These are phyloP conservation scores for Mycena filopes DNA, from an alignment of 768 basidiomycete species.

Conservation along the genomic window DNA sequence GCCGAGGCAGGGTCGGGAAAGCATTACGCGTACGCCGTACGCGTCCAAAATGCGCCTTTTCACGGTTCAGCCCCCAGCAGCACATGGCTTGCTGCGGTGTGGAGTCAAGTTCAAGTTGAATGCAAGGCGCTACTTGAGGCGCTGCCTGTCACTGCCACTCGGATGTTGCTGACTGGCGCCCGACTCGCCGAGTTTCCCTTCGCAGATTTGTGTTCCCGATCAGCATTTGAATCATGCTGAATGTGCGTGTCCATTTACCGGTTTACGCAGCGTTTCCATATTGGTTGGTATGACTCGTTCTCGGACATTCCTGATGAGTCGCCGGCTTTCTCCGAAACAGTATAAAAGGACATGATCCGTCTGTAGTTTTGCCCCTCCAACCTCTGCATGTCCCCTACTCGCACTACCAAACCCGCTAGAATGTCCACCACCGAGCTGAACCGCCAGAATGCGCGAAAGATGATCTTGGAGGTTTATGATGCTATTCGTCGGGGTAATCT, in stretches of 20 bases:
- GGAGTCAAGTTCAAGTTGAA: conserved; percentile 4
- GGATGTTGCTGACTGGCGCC: conserved; percentile 16
- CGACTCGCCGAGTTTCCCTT: conserved; percentile 2
- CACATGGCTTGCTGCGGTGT: conserved; percentile 6
- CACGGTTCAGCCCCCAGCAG: not conserved
- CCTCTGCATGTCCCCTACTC: conserved; percentile 19
- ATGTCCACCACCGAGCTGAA: not conserved
- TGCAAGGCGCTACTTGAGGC: not conserved
- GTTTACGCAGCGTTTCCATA: conserved; percentile 18
- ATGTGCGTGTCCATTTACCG: not conserved
- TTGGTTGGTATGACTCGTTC: conserved; percentile 24
- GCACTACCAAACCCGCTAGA: conserved; percentile 8
- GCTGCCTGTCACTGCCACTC: conserved; percentile 6
- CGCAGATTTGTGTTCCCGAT: not conserved
- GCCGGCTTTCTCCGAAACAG: conserved; percentile 20
- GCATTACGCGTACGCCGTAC: no score
- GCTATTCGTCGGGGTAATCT: conserved; percentile 4
- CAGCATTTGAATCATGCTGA: conserved; percentile 10
- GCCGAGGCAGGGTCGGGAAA: not conserved
- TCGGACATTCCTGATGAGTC: conserved; percentile 30
- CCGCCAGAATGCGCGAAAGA: not conserved
- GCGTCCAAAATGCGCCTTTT: not conserved
- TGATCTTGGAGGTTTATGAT: not conserved
- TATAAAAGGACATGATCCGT: conserved; percentile 24
- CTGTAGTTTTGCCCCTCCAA: not conserved